Conservation (phyloP, 495 filamentous ascomycete species). For the Annulohypoxylon nitens region DNA sequence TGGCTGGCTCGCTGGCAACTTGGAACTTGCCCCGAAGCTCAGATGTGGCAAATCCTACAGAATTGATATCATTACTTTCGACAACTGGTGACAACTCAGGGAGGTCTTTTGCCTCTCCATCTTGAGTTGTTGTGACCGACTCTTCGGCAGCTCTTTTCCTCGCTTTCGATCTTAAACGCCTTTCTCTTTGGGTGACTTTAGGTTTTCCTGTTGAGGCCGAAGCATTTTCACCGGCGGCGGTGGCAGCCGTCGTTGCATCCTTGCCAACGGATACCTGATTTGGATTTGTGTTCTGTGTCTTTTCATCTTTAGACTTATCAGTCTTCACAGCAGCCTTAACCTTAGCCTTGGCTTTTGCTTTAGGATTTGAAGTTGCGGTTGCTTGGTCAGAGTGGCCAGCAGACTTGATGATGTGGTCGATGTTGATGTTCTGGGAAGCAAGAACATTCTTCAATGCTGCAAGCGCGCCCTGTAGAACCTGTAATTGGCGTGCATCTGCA, state of each 20-base stretch:
- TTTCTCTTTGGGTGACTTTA: neutral
- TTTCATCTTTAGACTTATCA: neutral
- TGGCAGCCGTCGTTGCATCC: neutral
- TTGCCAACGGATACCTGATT: neutral
- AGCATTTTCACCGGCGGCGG: neutral
- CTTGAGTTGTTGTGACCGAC: neutral
- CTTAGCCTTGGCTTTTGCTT: constrained; percentile 11
- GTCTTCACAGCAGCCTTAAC: constrained; percentile 6
- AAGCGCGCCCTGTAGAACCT: constrained; percentile 44
- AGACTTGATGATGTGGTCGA: constrained; percentile 39
- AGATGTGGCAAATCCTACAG: neutral
- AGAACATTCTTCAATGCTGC: constrained; percentile 47
- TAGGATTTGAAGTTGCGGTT: neutral
- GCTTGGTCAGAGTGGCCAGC: neutral
- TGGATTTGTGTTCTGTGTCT: neutral
- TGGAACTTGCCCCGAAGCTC: constrained; percentile 5
- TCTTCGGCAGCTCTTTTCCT: neutral
- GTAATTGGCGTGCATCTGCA: constrained; percentile 35
- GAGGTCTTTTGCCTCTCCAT: neutral
- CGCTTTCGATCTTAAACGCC: neutral
- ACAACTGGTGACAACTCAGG: neutral
- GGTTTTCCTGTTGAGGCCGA: neutral
- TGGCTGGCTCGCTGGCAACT: constrained; percentile 16
- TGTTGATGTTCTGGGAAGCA: constrained; percentile 41
- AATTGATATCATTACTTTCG: neutral